Evolutionary conservation across 2,329 filamentous ascomycete genomes (phyloP).

Genomic region (Pseudogymnoascus sp.): DNA sequence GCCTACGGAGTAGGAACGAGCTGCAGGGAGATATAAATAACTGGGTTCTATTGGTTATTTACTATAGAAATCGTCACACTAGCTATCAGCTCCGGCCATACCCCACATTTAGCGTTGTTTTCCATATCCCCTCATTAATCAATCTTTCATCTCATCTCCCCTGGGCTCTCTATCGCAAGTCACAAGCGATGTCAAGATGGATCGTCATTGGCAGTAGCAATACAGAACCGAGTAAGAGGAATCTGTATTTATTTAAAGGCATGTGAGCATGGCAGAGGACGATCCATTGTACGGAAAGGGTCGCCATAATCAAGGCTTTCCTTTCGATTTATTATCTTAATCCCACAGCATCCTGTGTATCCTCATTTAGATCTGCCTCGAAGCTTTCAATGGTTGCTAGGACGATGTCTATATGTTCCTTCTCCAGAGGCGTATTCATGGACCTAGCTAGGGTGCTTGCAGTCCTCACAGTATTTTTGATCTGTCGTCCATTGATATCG

Average conservation of each 20-base stretch:
- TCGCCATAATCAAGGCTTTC: neutral
- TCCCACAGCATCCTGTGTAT: slow-evolving; percentile 8
- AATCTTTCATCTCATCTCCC: neutral
- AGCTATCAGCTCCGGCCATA: no score
- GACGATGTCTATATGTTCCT: slow-evolving; percentile 3
- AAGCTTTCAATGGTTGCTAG: slow-evolving; percentile 9
- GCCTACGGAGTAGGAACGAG: neutral
- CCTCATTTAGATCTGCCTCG: slow-evolving; percentile 8
- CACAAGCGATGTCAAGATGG: no score
- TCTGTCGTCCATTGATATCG: neutral
- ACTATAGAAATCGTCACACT: neutral
- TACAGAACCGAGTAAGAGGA: no score
- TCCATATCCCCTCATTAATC: no score
- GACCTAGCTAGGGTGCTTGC: neutral
- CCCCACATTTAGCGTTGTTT: no score
- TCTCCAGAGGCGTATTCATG: neutral
- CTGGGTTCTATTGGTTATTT: neutral
- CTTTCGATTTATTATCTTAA: neutral
- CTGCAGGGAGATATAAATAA: neutral
- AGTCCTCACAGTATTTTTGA: neutral
- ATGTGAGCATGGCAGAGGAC: no score
- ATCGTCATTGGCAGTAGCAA: no score
- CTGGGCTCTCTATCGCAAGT: neutral
- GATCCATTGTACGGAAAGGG: neutral
- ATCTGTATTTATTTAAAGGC: no score